Evolutionary conservation across 305 asterid species (phyloP), one percentile per base, ranked within the genome.

Genomic region (Fraxinus ornus): DNA sequence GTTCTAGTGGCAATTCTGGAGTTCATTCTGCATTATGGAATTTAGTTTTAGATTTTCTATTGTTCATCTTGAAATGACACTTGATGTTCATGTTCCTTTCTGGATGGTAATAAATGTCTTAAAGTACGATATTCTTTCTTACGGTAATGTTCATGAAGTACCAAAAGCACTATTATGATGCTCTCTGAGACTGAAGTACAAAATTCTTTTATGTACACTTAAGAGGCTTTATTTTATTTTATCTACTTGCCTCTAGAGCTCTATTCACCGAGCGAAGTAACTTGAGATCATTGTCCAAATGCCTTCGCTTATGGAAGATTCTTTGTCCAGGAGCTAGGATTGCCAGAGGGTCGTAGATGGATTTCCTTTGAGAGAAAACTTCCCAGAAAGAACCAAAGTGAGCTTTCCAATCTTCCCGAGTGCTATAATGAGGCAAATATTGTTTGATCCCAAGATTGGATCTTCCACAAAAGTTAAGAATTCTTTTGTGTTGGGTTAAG

Each of bases 321-420:
- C 88, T 84, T 62, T 94, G 99, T 24, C 98, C 99, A 5, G 99
- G 99, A 87, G 99, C 97, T 84, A 96, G 89, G 86, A 96, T 93
- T 36, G 95, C 95, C 64, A 94, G 83, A 44, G 99, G 98, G 52
- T 96, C 99, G 71, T 94, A 94, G 77, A 82, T 81, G 82, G 85
- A 79, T 87, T 97, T 97, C 85, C 97, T 92, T 85, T 82, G 76
- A 22, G 79, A 82, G 87, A 94, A 97, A 75, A 72, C 88, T 81
- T 93, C 94, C 99, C 99, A 97, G 21, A 85, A 85, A 39, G 81
- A 33, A 37, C 98, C 99, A 62, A 94, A 96, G 84, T 96, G 99
- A 80, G 88, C 82, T 87, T 85, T 91, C 99, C 99, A 96, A 68
- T 94, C 98, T 81, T 93, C 95, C 82, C 80, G 86, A 79, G 92